Conservation (phyloP, 257 asterid species). For the Anisodus acutangulus region DNA sequence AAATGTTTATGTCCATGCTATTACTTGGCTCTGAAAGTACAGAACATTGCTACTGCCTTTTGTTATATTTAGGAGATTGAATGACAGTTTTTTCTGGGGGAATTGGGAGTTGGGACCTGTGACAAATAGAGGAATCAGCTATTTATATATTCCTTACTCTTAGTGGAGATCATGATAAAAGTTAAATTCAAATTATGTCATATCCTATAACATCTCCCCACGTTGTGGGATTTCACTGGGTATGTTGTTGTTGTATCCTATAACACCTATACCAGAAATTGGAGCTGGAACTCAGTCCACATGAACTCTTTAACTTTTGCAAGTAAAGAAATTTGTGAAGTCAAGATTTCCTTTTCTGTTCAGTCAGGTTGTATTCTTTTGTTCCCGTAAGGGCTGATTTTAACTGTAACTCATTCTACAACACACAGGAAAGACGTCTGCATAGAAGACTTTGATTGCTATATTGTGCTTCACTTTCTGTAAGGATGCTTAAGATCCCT, state of each 20-base stretch:
- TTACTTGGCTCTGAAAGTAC: background rate
- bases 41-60: background rate
- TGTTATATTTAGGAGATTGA: background rate
- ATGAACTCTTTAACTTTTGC: background rate
- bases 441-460: background rate
- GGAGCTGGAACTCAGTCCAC: background rate
- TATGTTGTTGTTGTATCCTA: background rate
- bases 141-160: background rate
- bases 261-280: background rate
- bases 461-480: slow-evolving; percentile 12
- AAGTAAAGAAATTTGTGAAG: background rate
- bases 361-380: background rate
- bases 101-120: background rate
- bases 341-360: background rate
- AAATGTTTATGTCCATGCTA: background rate
- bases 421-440: slow-evolving; percentile 6
- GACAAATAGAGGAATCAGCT: background rate
- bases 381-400: background rate
- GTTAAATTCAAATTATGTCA: background rate
- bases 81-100: background rate
- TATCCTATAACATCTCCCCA: background rate
- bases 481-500: slow-evolving; percentile 76
- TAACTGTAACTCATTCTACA: background rate
- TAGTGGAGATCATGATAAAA: background rate
- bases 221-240: too few species aligned